These are phyloP conservation scores for Trypanosoma congolense DNA, from an alignment of 208 protist species.

Conservation along the genomic window DNA sequence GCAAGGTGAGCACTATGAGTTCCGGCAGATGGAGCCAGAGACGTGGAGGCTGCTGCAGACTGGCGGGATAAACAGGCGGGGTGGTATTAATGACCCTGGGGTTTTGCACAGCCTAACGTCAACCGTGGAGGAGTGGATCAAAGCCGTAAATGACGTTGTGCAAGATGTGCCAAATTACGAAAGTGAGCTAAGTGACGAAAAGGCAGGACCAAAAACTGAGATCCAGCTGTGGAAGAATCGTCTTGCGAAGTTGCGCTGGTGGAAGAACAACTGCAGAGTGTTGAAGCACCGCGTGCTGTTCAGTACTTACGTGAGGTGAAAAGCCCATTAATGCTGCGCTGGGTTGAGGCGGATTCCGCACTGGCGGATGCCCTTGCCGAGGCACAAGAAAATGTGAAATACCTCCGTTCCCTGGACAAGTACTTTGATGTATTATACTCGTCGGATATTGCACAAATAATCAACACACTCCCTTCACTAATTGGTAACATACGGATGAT, in stretches of 20 bases:
- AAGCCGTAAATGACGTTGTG: conserved; percentile 60
- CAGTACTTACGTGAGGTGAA: conserved; percentile 87
- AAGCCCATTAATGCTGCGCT: conserved; percentile 76
- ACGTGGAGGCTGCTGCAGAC: conserved; percentile 79
- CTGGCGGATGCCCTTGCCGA: conserved; percentile 95
- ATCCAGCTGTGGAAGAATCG: conserved; percentile 93
- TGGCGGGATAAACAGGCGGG: conserved; percentile 69
- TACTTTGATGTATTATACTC: conserved; percentile 96
- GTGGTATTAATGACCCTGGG: conserved; percentile 68
- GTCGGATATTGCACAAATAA: conserved; percentile 89
- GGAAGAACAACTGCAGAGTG: conserved; percentile 81
- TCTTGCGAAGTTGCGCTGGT: conserved; percentile 90
- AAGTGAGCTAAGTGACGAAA: conserved; percentile 85
- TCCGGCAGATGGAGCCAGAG: conserved; percentile 52
- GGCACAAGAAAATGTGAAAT: conserved; percentile 98
- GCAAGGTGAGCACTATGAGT: conserved; percentile 55
- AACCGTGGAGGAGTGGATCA: conserved; percentile 80
- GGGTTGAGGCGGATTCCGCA: conserved; percentile 82
- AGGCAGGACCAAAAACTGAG: conserved; percentile 91
- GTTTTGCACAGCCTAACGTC: conserved; percentile 59
- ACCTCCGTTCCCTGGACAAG: conserved; percentile 94
- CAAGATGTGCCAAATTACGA: conserved; percentile 81
- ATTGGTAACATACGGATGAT: conserved; percentile 97
- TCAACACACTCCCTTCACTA: conserved; percentile 91
- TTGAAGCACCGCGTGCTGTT: conserved; percentile 75